Percentiles rank a stretch among this genome's conserved stretches.
These are phyloP conservation scores for Cadophora malorum DNA, from an alignment of 2,329 filamentous ascomycete genomes.

Conservation along the genomic window DNA sequence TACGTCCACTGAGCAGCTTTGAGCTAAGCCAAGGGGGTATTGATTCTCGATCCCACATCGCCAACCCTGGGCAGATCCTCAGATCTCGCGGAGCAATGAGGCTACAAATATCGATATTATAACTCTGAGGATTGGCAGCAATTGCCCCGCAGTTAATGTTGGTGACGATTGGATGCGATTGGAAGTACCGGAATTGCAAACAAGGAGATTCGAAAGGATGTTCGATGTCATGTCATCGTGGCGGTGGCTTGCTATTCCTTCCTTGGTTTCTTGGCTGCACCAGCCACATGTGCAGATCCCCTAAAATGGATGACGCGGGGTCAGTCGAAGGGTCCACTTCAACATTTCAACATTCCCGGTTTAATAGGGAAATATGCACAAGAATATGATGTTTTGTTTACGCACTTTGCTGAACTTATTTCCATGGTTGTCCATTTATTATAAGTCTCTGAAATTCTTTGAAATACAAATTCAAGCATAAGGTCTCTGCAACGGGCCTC, in stretches of 20 bases:
- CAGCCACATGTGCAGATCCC: constrained; percentile 1
- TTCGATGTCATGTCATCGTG: background rate
- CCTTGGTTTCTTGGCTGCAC: background rate
- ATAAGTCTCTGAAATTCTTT: no score
- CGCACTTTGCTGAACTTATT: no score
- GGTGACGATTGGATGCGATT: background rate
- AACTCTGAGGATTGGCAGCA: background rate
- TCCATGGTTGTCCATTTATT: no score
- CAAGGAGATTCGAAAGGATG: no score
- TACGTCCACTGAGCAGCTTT: background rate
- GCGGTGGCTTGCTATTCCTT: background rate
- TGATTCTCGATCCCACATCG: constrained; percentile 1
- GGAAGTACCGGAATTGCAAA: no score
- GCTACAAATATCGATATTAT: constrained; percentile 3
- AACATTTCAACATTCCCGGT: no score
- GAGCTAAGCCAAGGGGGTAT: constrained; percentile 3
- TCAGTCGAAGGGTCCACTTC: background rate
- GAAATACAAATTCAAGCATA: no score
- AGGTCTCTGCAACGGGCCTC: no score
- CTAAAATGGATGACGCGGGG: background rate
- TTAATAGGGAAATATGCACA: no score
- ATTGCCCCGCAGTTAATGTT: constrained; percentile 3
- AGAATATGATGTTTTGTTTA: no score
- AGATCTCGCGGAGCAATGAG: background rate
- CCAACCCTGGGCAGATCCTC: constrained; percentile 12